Evolutionary conservation across 441 rosid species (phyloP), one percentile per base, ranked within the genome.

Genomic region (Omphalea diandra): DNA sequence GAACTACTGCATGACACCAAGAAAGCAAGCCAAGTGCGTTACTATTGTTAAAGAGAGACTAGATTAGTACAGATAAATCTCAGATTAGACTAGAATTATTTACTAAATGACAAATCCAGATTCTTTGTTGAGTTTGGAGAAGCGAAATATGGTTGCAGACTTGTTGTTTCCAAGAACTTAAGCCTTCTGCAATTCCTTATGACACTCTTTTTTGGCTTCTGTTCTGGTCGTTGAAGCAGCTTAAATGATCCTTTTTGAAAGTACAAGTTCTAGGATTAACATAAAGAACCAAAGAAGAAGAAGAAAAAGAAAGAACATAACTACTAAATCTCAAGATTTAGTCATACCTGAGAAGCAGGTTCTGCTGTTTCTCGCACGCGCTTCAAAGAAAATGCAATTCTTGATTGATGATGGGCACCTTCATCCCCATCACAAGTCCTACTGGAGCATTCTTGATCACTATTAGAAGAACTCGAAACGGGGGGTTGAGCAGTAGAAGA

Each of bases 401-500:
- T 72, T 33, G 79, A 66, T 49, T 59, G 58, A 6, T 70, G 59
- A 43, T n/a, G n/a, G n/a, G 24, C n/a, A 43, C 35, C 60, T 41
- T 73, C 83, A 61, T 69, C 63, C 15, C 65, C 32, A 15, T 36
- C 31, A 7, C 44, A 72, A 24, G 50, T 50, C 63, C 67, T 46
- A 31, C 58, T 52, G 5, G 69, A 71, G 35, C 59, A 65, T 69
- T 50, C 76, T 52, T 68, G 67, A 35, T 32, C 31, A 9, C 43
- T 49, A 10, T 61, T n/a, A 53, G 57, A 54, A 32, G 65, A 64
- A 33, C 63, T 57, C 0, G 76, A 72, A n/a, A n/a, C n/a, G 2
- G 69, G 60, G 1, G 91, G 80, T 41, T 81, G 77, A 60, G 80
- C 41, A 64, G 88, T 81, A 32, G 77, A 35, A 3, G 87, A 78